Percentiles rank a stretch among this genome's conserved stretches.
phyloP scores from a whole-genome alignment of 1,284 basidiomycete species.

The Cutaneotrichosporon spelunceum region DNA sequence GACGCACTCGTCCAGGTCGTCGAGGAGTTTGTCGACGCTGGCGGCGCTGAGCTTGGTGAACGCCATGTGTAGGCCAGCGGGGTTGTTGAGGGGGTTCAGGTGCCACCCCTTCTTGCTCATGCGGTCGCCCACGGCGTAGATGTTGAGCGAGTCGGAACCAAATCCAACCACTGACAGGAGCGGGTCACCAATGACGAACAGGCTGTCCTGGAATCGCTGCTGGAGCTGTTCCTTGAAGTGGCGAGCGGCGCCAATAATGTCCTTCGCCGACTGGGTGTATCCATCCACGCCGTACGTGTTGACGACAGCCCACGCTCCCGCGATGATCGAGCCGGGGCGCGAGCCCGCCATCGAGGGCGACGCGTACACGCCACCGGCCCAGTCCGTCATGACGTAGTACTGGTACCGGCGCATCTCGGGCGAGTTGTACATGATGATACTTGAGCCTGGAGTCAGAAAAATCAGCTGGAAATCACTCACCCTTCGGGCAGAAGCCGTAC shows the following conservation, averaged over 20 bases:
- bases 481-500: constrained; percentile 58
- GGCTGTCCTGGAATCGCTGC: constrained; percentile 54
- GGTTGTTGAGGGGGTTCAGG: constrained; percentile 75
- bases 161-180: constrained; percentile 90
- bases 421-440: constrained; percentile 86
- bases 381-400: constrained; percentile 77
- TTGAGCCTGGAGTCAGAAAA: constrained; percentile 61
- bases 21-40: constrained; percentile 52
- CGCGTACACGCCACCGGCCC: constrained; percentile 60
- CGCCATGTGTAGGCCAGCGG: constrained; percentile 86
- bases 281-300: constrained; percentile 86
- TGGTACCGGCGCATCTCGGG: constrained; percentile 70
- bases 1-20: constrained; percentile 67
- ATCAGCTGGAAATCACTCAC: constrained; percentile 48
- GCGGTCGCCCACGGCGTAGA: constrained; percentile 82
- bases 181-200: constrained; percentile 84
- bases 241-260: constrained; percentile 65
- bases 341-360: constrained; percentile 76
- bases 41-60: constrained; percentile 62
- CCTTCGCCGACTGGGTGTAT: constrained; percentile 80
- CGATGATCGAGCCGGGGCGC: constrained; percentile 85
- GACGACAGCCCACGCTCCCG: constrained; percentile 95
- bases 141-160: constrained; percentile 58
- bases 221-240: constrained; percentile 37
- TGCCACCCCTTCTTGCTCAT: constrained; percentile 88